phyloP scores from a whole-genome alignment of 129 eudicot species.

The Centella asiatica region DNA sequence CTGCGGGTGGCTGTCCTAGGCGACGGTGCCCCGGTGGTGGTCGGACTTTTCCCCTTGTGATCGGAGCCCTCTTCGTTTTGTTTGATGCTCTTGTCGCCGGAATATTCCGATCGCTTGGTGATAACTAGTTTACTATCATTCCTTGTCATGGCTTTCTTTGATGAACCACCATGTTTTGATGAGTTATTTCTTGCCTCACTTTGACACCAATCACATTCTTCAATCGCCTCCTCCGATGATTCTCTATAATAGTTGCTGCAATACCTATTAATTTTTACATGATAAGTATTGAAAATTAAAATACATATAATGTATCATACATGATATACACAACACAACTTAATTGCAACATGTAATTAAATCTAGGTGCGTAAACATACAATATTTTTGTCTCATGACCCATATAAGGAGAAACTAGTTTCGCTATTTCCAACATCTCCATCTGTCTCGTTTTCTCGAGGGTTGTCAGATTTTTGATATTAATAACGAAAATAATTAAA shows the following conservation, averaged over 20 bases:
- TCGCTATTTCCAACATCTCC: too few species aligned
- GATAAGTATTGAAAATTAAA: not conserved
- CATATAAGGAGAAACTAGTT: too few species aligned
- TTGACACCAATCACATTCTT: slow-evolving; percentile 89
- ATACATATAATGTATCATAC: too few species aligned
- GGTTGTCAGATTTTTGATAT: too few species aligned
- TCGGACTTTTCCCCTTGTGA: slow-evolving; percentile 29
- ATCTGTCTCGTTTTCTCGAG: too few species aligned
- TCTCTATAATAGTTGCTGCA: slow-evolving; percentile 84
- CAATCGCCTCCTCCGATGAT: slow-evolving; percentile 49
- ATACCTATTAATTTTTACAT: slow-evolving; percentile 28
- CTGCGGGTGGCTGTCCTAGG: slow-evolving; percentile 69
- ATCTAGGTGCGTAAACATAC: too few species aligned
- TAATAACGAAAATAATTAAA: too few species aligned
- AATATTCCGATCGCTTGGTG: slow-evolving; percentile 21
- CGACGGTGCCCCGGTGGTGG: slow-evolving; percentile 30
- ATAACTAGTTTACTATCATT: slow-evolving; percentile 7
- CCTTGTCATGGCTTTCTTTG: slow-evolving; percentile 33
- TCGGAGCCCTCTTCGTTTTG: slow-evolving; percentile 35
- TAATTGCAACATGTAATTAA: too few species aligned
- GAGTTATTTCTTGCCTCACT: slow-evolving; percentile 42
- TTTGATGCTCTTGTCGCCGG: slow-evolving; percentile 32
- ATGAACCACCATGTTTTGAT: slow-evolving; percentile 33
- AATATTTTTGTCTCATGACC: too few species aligned
- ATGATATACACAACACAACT: too few species aligned